phyloP scores from a whole-genome alignment of 1,284 basidiomycete species.

The Schizophyllum commune region DNA sequence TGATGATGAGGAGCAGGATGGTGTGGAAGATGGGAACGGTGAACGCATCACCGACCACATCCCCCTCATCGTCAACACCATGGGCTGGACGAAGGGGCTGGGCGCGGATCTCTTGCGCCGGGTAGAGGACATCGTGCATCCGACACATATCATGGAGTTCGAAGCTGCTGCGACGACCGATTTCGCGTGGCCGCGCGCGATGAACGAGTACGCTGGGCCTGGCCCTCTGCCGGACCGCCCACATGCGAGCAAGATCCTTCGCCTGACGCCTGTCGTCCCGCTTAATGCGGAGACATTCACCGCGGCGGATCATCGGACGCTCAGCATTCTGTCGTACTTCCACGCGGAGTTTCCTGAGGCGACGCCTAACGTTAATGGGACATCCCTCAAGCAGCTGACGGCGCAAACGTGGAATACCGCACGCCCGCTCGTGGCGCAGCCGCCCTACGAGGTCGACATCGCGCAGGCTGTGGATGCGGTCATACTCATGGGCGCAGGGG shows the following conservation, averaged over 20 bases:
- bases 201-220: background rate
- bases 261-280: conserved; percentile 30
- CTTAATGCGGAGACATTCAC: conserved; percentile 41
- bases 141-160: conserved; percentile 62
- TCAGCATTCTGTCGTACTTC: conserved; percentile 79
- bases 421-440: conserved; percentile 56
- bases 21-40: conserved; percentile 2
- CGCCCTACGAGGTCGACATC: conserved; percentile 64
- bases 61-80: conserved; percentile 91
- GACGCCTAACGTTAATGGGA: conserved; percentile 6
- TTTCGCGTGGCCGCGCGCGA: conserved; percentile 5
- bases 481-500: conserved; percentile 60
- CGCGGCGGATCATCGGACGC: conserved; percentile 66
- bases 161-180: conserved; percentile 9
- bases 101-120: conserved; percentile 74
- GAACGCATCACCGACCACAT: conserved; percentile 46
- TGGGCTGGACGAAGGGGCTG: conserved; percentile 95
- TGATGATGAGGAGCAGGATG: conserved; percentile 8
- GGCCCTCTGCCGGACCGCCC: conserved; percentile 2
- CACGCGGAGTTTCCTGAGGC: conserved; percentile 47
- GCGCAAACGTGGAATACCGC: conserved; percentile 60
- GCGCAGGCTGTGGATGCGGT: conserved; percentile 49
- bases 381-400: conserved; percentile 19
- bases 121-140: conserved; percentile 61
- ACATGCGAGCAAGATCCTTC: conserved; percentile 15